These are phyloP conservation scores for Papiliotrema nemorosa DNA, from an alignment of 1,284 basidiomycete genomes.

Conservation along the genomic window DNA sequence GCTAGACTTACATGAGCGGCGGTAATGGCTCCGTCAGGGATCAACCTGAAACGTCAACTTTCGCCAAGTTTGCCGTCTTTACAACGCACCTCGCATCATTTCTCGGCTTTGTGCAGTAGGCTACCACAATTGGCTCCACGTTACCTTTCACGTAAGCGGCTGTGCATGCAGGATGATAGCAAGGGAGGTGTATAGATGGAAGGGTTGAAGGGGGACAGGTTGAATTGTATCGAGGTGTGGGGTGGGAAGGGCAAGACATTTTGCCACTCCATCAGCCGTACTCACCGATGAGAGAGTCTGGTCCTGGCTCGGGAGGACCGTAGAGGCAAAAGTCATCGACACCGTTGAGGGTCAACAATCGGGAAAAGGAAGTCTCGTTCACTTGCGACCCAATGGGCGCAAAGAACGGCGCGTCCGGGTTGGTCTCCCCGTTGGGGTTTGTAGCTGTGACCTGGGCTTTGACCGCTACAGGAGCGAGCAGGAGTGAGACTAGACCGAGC, in stretches of 20 bases:
- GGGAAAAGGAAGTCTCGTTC: slow-evolving; percentile 45
- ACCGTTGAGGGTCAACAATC: slow-evolving; percentile 45
- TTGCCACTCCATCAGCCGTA: no score
- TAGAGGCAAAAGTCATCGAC: slow-evolving; percentile 49
- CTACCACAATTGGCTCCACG: slow-evolving; percentile 43
- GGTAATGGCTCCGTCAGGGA: slow-evolving; percentile 46
- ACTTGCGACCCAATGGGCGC: slow-evolving; percentile 37
- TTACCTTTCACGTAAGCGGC: no score
- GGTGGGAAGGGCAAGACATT: no score
- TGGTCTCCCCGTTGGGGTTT: slow-evolving; percentile 46
- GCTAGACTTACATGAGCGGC: slow-evolving; percentile 36
- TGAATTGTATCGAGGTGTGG: no score
- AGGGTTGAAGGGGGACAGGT: no score
- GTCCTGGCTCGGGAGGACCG: slow-evolving; percentile 34
- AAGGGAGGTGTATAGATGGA: no score
- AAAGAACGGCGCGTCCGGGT: slow-evolving; percentile 42
- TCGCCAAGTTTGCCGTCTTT: neutral
- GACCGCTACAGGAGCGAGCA: slow-evolving; percentile 5
- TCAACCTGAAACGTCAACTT: slow-evolving; percentile 26
- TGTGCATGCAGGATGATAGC: no score
- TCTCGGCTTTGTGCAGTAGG: slow-evolving; percentile 43
- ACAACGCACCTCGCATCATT: slow-evolving; percentile 32
- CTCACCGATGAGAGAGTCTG: slow-evolving; percentile 37
- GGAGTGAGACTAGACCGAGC: neutral
- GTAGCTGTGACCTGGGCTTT: slow-evolving; percentile 39